A percentile compares a stretch with the other conserved stretches of the same genome.
Evolutionary conservation across 2,329 filamentous ascomycete genomes (phyloP).

Genomic region (Talaromyces islandicus): DNA sequence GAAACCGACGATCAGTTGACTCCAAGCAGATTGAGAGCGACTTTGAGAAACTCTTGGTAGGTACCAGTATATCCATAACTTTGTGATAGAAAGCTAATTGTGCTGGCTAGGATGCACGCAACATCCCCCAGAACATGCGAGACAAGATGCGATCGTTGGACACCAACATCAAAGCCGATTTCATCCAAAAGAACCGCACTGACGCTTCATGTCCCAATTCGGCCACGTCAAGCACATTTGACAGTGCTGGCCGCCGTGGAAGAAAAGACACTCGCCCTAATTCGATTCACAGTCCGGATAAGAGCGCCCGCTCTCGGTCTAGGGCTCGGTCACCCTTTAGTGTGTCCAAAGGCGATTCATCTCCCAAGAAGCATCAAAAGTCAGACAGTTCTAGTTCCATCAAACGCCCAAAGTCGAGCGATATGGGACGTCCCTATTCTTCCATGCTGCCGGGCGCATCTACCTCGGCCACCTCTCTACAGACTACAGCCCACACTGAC

Average conservation of each 20-base stretch:
- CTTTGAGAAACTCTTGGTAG: slow-evolving; percentile 56
- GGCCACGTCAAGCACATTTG: slow-evolving; percentile 14
- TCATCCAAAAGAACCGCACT: slow-evolving; percentile 82
- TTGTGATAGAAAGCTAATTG: slow-evolving; percentile 23
- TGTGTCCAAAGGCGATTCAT: slow-evolving; percentile 62
- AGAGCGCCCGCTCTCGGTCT: slow-evolving; percentile 44
- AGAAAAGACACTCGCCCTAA: slow-evolving; percentile 34
- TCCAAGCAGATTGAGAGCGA: slow-evolving; percentile 55
- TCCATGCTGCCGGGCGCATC: slow-evolving; percentile 50
- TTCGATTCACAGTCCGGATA: slow-evolving; percentile 37
- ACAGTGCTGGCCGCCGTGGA: slow-evolving; percentile 30
- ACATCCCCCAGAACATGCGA: slow-evolving; percentile 88
- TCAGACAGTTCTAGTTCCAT: slow-evolving; percentile 59
- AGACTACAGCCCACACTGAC: slow-evolving; percentile 64
- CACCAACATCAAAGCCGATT: slow-evolving; percentile 87
- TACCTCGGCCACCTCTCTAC: slow-evolving; percentile 48
- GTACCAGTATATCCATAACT: slow-evolving; percentile 51
- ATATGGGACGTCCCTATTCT: slow-evolving; percentile 60
- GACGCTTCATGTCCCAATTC: slow-evolving; percentile 48
- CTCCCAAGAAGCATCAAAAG: slow-evolving; percentile 66
- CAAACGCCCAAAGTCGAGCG: slow-evolving; percentile 66
- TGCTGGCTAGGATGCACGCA: slow-evolving; percentile 70
- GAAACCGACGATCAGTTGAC: slow-evolving; percentile 41
- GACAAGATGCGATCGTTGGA: slow-evolving; percentile 91
- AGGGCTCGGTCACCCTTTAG: slow-evolving; percentile 70